Evolutionary conservation across 1,284 basidiomycete species (phyloP).

Genomic region (Microbotryomycetes sp.): DNA sequence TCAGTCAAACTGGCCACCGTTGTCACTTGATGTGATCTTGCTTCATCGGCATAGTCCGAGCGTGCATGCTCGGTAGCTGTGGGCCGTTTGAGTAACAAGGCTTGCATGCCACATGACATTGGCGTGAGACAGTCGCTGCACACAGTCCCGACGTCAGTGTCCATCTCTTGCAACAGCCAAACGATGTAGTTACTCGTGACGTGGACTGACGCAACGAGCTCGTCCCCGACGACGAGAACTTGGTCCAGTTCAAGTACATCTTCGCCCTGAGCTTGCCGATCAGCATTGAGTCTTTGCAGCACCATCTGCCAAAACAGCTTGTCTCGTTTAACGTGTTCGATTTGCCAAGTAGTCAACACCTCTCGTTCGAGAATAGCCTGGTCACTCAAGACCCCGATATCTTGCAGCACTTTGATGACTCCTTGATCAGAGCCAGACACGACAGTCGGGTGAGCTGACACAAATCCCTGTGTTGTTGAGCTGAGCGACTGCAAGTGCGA

Average conservation of each 20-base stretch:
- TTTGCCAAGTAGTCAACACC: slow-evolving; percentile 23
- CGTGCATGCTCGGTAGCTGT: neutral
- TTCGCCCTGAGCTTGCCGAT: no score
- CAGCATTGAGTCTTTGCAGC: slow-evolving; percentile 4
- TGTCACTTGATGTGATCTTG: neutral
- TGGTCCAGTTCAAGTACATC: neutral
- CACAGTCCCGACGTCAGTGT: no score
- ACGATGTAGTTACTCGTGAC: no score
- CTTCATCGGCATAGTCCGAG: slow-evolving; percentile 17
- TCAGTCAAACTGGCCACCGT: slow-evolving; percentile 4
- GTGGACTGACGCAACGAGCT: slow-evolving; percentile 17
- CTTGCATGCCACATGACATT: slow-evolving; percentile 1
- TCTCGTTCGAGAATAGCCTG: slow-evolving; percentile 6
- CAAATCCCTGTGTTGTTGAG: neutral
- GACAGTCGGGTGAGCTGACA: slow-evolving; percentile 9
- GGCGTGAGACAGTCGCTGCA: slow-evolving; percentile 21
- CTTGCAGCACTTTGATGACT: slow-evolving; percentile 21
- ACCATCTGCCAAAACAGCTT: slow-evolving; percentile 21
- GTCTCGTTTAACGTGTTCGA: slow-evolving; percentile 18
- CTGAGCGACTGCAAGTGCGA: neutral
- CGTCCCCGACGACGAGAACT: slow-evolving; percentile 27
- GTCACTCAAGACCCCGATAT: slow-evolving; percentile 17
- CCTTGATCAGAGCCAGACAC: slow-evolving; percentile 32
- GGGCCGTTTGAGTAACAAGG: slow-evolving; percentile 8
- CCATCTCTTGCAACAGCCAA: no score